Percentiles rank a stretch among this genome's conserved stretches.
phyloP scores from a whole-genome alignment of 2,329 filamentous ascomycete genomes.

The Fulvia fulva region DNA sequence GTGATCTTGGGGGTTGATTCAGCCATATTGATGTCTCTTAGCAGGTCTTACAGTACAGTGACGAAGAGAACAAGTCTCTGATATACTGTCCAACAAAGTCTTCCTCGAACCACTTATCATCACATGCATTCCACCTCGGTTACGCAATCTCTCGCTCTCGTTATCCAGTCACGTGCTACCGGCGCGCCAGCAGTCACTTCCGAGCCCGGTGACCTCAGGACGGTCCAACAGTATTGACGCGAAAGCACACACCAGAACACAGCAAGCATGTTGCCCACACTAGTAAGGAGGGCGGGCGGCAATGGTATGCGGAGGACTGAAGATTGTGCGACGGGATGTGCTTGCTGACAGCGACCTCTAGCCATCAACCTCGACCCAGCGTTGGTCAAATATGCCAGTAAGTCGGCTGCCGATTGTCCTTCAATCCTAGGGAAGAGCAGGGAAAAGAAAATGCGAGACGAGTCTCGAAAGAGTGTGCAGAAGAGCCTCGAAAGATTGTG shows the following conservation, averaged over 20 bases:
- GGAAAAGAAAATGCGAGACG: too few species aligned
- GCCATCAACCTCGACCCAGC: conserved; percentile 53
- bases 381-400: conserved; percentile 53
- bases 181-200: background rate
- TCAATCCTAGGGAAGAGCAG: background rate
- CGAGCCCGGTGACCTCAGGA: background rate
- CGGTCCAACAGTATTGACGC: conserved; percentile 3
- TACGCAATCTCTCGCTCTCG: conserved; percentile 1
- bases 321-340: background rate
- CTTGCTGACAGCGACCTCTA: conserved; percentile 29
- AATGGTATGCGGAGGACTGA: conserved; percentile 30
- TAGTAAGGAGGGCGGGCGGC: conserved; percentile 36
- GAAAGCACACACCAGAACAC: conserved; percentile 3
- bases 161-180: too few species aligned
- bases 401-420: conserved; percentile 36
- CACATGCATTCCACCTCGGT: background rate
- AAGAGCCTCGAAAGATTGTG: too few species aligned
- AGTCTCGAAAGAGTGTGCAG: background rate
- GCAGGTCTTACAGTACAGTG: background rate
- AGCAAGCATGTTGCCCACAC: conserved; percentile 29
- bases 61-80: background rate
- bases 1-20: conserved; percentile 51
- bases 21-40: conserved; percentile 17
- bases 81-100: conserved; percentile 1
- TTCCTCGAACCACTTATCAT: background rate